Conservation (phyloP, 257 asterid species). For the Solanum virginianum region DNA sequence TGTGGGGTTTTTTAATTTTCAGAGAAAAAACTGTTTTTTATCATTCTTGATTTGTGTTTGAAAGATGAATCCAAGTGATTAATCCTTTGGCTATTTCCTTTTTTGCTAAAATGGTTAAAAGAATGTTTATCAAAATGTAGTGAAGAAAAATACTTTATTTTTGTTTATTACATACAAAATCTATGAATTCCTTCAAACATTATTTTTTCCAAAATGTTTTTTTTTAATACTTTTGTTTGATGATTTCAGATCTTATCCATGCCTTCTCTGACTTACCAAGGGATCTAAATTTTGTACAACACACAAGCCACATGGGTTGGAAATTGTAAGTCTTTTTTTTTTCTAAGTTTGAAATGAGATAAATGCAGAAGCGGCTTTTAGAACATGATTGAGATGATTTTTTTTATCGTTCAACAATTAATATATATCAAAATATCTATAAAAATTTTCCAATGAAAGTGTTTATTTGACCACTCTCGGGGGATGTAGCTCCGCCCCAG, state of each 20-base stretch:
- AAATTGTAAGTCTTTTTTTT: conserved; percentile 30
- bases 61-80: not conserved
- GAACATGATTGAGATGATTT: too few relatives aligned
- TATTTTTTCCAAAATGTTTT: not conserved
- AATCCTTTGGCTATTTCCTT: not conserved
- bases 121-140: not conserved
- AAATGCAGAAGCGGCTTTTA: too few relatives aligned
- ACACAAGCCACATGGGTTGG: conserved; percentile 89
- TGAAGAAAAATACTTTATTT: not conserved
- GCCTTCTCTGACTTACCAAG: conserved; percentile 68
- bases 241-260: conserved; percentile 63
- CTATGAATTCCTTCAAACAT: not conserved
- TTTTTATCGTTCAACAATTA: too few relatives aligned
- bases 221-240: not conserved
- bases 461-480: too few relatives aligned
- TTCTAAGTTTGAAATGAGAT: not conserved
- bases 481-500: too few relatives aligned
- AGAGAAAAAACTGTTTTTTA: not conserved
- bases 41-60: not conserved
- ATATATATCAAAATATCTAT: too few relatives aligned
- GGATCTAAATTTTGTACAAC: conserved; percentile 77
- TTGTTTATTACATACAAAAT: not conserved
- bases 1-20: not conserved
- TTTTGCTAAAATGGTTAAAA: not conserved
- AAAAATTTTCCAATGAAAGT: too few relatives aligned